Base-by-base conservation (phyloP, 164 flowering plant genomes). In the Stephania japonica region DNA sequence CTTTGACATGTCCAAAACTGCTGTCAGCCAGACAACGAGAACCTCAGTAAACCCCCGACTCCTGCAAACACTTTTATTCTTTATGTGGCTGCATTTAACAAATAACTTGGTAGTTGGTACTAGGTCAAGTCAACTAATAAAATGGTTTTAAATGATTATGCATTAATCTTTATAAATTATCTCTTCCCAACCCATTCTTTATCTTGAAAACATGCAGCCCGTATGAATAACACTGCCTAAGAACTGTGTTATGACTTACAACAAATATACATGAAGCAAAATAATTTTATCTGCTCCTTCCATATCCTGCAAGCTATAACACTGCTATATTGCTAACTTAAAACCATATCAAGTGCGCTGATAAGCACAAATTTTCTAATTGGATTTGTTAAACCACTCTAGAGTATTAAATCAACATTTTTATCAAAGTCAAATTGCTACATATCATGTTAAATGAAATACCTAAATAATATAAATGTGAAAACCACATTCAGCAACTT, bases 1-100 rank as follows among this genome's bases (percentile, higher is more conserved):
- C 64, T 16, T 61, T 69, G 61, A 12, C 67, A 42, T 65, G 43
- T 71, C 56, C 27, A 73, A 38, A 53, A 50, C 70, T 42, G 38
- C 69, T 71, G 44, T 68, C 41, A 62, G 26, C 26, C 25, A 64
- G 64, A 63, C 69, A 18, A 67, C 6, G 9, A 26, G 56, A 65
- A 26, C 18, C 25, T 42, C 32, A 65, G 53, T 32, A 65, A 63
- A 69, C 70, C 13, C 43, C 38, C 26, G 70, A 44, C 16, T 26
- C 41, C 77, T 11, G 42, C 43, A 62, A 42, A 62, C 23, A 26
- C 73, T 21, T 75, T 24, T 47, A 16, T 43, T 64, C 7, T n/a
- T 59, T 59, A 59, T 59, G 25, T n/a, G 10, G 64, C 24, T 59
- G 64, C 64, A 59, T 59, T 59, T 59, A 7, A 6, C 21, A n/a